Base-by-base conservation (phyloP, 768 basidiomycete genomes). In the Tulasnella sp. region DNA sequence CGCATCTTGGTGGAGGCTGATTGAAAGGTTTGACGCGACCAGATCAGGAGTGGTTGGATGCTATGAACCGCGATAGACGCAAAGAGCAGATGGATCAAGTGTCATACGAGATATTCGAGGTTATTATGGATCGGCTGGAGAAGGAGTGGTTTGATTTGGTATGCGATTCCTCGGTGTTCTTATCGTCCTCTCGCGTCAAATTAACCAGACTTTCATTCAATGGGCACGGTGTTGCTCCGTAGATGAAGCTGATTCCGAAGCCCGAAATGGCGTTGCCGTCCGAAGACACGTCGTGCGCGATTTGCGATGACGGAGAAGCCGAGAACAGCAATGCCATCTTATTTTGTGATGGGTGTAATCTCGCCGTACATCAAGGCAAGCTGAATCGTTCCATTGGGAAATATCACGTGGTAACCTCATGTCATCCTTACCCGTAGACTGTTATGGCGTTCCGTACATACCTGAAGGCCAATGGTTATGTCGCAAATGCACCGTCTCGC, bases 401-500 rank as follows among this genome's bases (percentile, higher is more conserved):
- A n/a, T 39, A 19, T 12, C 19, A 39, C 12, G 37, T 39, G 12
- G 37, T 17, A 49, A 27, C 25, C 19, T 43, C n/a, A n/a, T n/a
- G n/a, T n/a, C n/a, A n/a, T n/a, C n/a, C n/a, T n/a, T n/a, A n/a
- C n/a, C 31, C 29, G 2, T 62, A 96, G 96, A 99, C 67, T 99
- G 96, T 66, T 99, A 99, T 65, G 96, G 96, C 17, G 91, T 99
- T 1, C 96, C 96, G 9, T 99, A 99, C 67, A 97, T 99, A 58
- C 96, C 96, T 0, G 96, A 99, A 72, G 96, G 96, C 1, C 96
- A 99, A 68, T 99, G 96, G 96, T 78, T 99, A 32, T 99, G 96
- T 68, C 74, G 96, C 43, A 99, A 99, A 70, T 99, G 96, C 65
- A 97, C 92, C 0, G 92, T 98, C 8, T 94, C 91, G 1, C 96